Base-by-base conservation (phyloP, 345 rosid species). In the Euphorbia peplus region DNA sequence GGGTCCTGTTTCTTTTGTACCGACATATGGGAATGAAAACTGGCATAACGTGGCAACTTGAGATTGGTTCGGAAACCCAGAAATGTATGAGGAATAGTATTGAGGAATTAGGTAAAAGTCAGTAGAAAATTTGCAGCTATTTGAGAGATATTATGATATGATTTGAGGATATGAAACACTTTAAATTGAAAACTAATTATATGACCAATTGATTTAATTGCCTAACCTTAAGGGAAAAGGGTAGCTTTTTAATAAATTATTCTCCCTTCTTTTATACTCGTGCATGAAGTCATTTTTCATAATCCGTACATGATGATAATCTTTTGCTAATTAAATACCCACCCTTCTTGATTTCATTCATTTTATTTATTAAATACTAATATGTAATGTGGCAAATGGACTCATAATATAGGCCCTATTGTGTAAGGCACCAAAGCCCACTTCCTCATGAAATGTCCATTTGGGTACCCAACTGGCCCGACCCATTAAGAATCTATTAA, bases 1-100 rank as follows among this genome's bases (percentile, higher is more conserved):
- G 68, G 75, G 46, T 28, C 60, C 30, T 76, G 65, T 15, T 71
- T 39, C 73, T 56, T 7, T 37, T 48, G 62, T 56, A 47, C 69
- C 60, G 14, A 56, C 72, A 55, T 15, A 44, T 30, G 26, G 48
- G 64, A 18, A 62, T 67, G 65, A 28, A 14, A 4, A 54, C 8
- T 39, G 69, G 35, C 41, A 55, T 5, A 3, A 46, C 61, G 26
- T 54, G 65, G 60, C 41, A 4, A 5, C 25, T 3, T 3, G 15
- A 7, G 72, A 51, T 55, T 66, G 75, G 65, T 44, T 8, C 0
- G 19, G 15, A 57, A 30, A 46, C 29, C 28, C 29, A 46, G 6
- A n/a, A 15, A 3, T 8, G 5, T 21, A 51, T 5, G 48, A 35
- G 15, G 32, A 0, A 26, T 57, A 7, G 70, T 41, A 67, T 54